Evolutionary conservation across 129 eudicot genomes (phyloP).

Genomic region (Solidago caesia): DNA sequence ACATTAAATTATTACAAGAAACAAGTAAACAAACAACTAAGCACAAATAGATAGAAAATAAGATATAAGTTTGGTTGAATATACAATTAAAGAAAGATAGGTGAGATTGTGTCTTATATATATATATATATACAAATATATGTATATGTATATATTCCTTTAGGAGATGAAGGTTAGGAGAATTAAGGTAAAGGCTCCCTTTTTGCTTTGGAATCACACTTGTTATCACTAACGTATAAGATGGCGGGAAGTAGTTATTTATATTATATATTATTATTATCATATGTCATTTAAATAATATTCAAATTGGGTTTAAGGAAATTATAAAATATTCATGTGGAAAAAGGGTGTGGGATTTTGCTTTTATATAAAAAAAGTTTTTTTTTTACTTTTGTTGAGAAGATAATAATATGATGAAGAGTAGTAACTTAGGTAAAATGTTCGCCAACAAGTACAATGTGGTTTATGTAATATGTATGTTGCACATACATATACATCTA

Average conservation of each 20-base stretch:
- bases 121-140: too few species aligned
- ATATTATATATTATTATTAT: background rate
- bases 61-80: conserved; percentile 53
- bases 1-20: conserved; percentile 28
- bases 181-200: conserved; percentile 60
- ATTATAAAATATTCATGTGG: conserved; percentile 27
- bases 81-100: conserved; percentile 32
- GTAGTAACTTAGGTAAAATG: too few species aligned
- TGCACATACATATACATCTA: too few species aligned
- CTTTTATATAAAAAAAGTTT: too few species aligned
- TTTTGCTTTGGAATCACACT: conserved; percentile 58
- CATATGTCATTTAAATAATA: background rate
- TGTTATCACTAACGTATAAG: conserved; percentile 50
- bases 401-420: background rate
- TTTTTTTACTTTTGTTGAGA: background rate
- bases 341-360: conserved; percentile 35
- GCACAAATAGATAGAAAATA: conserved; percentile 40
- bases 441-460: too few species aligned
- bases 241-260: conserved; percentile 53
- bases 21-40: conserved; percentile 35
- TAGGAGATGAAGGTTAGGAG: conserved; percentile 71
- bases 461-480: too few species aligned
- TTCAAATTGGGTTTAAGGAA: background rate
- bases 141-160: too few species aligned
- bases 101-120: conserved; percentile 21